Evolutionary conservation across 2,329 filamentous ascomycete genomes (phyloP).

Genomic region (Fusarium illudens): DNA sequence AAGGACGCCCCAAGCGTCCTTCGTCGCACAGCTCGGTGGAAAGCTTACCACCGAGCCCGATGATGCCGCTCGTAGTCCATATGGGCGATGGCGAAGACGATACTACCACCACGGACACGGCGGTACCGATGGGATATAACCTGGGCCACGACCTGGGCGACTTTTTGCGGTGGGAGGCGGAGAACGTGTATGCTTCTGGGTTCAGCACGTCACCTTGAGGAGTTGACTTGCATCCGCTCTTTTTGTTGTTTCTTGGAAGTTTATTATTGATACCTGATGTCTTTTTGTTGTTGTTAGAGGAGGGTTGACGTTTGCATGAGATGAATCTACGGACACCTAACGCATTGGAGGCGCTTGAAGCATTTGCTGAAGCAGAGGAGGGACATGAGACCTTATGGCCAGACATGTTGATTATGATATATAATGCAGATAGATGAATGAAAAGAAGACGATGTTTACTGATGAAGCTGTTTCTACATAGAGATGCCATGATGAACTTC

Average conservation of each 20-base stretch:
- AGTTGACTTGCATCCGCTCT: background rate
- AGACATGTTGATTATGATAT: slow-evolving; percentile 16
- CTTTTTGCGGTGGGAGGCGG: slow-evolving; percentile 65
- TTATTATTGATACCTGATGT: slow-evolving; percentile 6
- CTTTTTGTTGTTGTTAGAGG: background rate
- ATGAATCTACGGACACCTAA: slow-evolving; percentile 11
- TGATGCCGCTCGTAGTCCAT: slow-evolving; percentile 57
- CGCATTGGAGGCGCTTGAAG: slow-evolving; percentile 23
- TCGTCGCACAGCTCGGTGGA: slow-evolving; percentile 39
- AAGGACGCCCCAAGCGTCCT: slow-evolving; percentile 46
- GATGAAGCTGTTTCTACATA: background rate
- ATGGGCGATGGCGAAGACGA: slow-evolving; percentile 48
- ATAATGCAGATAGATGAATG: slow-evolving; percentile 28
- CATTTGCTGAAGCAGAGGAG: slow-evolving; percentile 15
- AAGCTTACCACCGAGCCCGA: slow-evolving; percentile 60
- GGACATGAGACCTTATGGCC: background rate
- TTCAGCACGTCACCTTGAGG: slow-evolving; percentile 36
- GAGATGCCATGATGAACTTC: background rate
- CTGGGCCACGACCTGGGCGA: slow-evolving; percentile 66
- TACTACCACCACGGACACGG: slow-evolving; percentile 27
- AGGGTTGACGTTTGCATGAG: slow-evolving; percentile 11
- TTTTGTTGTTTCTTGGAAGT: background rate
- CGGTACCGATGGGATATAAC: slow-evolving; percentile 68
- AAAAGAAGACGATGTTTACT: slow-evolving; percentile 9
- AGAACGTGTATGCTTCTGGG: slow-evolving; percentile 54